Evolutionary conservation across 2,329 filamentous ascomycete genomes (phyloP), one percentile per base, ranked within the genome.

Genomic region (Huntiella moniliformis): DNA sequence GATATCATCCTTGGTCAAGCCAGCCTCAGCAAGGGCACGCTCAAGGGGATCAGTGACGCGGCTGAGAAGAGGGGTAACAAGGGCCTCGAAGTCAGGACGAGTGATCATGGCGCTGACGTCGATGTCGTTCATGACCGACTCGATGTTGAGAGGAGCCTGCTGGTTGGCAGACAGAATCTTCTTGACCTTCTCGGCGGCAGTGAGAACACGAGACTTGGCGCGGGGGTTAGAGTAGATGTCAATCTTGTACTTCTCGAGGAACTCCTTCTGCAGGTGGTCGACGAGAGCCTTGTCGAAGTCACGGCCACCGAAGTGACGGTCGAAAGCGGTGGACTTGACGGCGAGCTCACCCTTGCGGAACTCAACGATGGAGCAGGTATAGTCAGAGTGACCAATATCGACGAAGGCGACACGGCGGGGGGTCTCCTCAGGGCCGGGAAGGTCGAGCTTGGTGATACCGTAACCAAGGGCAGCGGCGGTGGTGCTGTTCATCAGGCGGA

Each of bases 121-220:
- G 51, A 94, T 70, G 61, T 98, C 91, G 64, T 96, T 92, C 87
- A 98, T 96, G 55, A 98, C 71, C 33, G 87, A 95, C 70, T 98
- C 91, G 57, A 98, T 92, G 71, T 87, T 96, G 63, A 98, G 66
- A 42, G 88, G 85, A 13, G 88, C 86, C 59, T 82, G 74, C 55
- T 87, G 82, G 68, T 96, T 96, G 60, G 91, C 91, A 33, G 88
- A 96, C 47, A 98, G 71, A 47, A 96, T 79, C 77, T 96, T 96
- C 79, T 98, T 98, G 60, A 93, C 68, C 74, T 94, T 95, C 73
- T 98, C 91, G 46, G 87, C 86, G 48, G 83, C 86, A 51, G 85
- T 78, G 37, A 82, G 73, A 55, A 92, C 83, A 61, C 91, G 85
- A 54, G 87, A 77, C 63, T 80, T 75, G 49, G 88, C 91, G 68